Evolutionary conservation across 2,329 filamentous ascomycete species (phyloP).

Genomic region (Apiospora aurea): DNA sequence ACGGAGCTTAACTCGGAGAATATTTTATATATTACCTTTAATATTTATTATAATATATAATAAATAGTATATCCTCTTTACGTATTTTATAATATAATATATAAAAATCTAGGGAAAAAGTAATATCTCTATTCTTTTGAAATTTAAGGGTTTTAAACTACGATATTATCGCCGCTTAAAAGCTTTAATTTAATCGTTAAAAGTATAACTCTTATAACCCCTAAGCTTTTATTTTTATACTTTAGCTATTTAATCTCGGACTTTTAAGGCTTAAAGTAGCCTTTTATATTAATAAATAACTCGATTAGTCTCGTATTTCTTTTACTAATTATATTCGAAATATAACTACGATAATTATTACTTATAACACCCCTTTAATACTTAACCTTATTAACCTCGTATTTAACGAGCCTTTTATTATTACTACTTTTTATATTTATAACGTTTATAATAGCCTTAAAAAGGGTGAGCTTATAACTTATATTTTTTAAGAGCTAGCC

Average conservation of each 20-base stretch:
- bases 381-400: neutral
- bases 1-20: neutral
- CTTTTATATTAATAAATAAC: neutral
- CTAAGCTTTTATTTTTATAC: neutral
- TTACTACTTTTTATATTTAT: slow-evolving; percentile 2
- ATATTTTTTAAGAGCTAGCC: neutral
- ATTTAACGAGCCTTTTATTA: neutral
- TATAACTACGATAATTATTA: neutral
- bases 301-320: neutral
- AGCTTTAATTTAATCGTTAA: neutral
- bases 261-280: neutral
- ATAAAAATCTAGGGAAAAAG: neutral
- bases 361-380: neutral
- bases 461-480: neutral
- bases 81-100: slow-evolving; percentile 14
- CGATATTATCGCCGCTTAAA: neutral
- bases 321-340: neutral
- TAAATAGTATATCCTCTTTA: neutral
- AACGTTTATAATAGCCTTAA: neutral
- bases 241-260: neutral
- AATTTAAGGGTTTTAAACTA: neutral
- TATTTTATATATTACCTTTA: neutral
- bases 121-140: neutral
- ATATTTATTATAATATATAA: neutral
- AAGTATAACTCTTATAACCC: neutral